Evolutionary conservation across 768 basidiomycete species (phyloP).

Genomic region (Hydnum rufescens): DNA sequence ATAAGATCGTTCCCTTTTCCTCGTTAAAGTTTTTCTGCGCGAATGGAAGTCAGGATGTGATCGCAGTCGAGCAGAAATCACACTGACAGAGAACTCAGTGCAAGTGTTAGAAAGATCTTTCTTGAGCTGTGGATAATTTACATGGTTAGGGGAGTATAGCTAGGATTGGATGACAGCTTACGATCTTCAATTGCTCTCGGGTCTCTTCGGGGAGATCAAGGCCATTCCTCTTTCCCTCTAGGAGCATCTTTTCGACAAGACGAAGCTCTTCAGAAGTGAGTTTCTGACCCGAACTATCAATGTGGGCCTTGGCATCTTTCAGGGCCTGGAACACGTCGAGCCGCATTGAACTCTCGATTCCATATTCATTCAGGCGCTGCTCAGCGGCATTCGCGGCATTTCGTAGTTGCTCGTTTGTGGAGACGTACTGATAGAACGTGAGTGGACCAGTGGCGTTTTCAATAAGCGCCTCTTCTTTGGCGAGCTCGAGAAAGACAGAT

Average conservation of each 20-base stretch:
- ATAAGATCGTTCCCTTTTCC: constrained; percentile 36
- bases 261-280: constrained; percentile 49
- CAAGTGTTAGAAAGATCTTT: constrained; percentile 60
- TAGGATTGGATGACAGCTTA: constrained; percentile 3
- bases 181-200: constrained; percentile 30
- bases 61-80: neutral
- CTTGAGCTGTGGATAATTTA: constrained; percentile 38
- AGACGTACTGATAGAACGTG: constrained; percentile 68
- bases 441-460: constrained; percentile 37
- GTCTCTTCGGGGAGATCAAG: constrained; percentile 49
- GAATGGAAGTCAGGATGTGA: neutral
- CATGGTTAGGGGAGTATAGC: neutral
- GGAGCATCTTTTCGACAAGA: constrained; percentile 63
- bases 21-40: constrained; percentile 74
- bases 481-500: constrained; percentile 36
- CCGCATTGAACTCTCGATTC: constrained; percentile 63
- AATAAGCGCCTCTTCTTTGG: constrained; percentile 35
- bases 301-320: constrained; percentile 50
- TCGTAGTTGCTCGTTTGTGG: constrained; percentile 49
- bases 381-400: constrained; percentile 66
- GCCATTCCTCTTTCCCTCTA: constrained; percentile 66
- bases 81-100: constrained; percentile 56
- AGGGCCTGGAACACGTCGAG: constrained; percentile 53
- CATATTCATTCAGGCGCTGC: constrained; percentile 45
- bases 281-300: constrained; percentile 35